These are phyloP conservation scores for Prinsepia uniflora DNA, from an alignment of 306 rosid genomes.

Conservation along the genomic window DNA sequence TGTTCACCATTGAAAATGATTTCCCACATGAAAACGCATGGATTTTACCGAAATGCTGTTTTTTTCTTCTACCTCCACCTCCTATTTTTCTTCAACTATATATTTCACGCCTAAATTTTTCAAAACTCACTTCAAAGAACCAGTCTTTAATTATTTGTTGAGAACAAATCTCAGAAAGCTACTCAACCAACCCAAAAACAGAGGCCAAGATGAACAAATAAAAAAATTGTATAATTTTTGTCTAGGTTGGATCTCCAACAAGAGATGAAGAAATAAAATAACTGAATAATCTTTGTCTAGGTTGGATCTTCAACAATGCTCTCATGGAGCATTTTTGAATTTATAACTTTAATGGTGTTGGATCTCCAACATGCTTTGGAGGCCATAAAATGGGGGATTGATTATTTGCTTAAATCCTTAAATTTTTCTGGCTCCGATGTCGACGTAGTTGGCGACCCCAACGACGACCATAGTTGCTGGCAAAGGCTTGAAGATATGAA, in stretches of 20 bases:
- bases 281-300: no score
- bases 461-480: constrained; percentile 43
- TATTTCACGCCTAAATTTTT: background rate
- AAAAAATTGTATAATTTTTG: background rate
- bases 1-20: constrained; percentile 68
- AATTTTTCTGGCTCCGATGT: constrained; percentile 27
- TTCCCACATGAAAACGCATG: constrained; percentile 78
- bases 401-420: constrained; percentile 45
- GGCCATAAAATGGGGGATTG: constrained; percentile 40
- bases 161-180: constrained; percentile 6
- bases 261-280: no score
- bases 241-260: background rate
- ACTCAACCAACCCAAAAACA: background rate
- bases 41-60: constrained; percentile 66
- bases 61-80: constrained; percentile 57
- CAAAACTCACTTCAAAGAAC: background rate
- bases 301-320: no score
- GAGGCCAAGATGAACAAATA: constrained; percentile 6
- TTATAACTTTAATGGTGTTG: constrained; percentile 23
- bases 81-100: constrained; percentile 34
- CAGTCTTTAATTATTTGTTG: background rate
- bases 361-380: constrained; percentile 31
- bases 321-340: background rate
- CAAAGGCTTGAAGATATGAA: constrained; percentile 43
- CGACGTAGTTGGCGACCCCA: constrained; percentile 45